Percentiles rank a stretch among this genome's conserved stretches.
phyloP scores from a whole-genome alignment of 2,329 filamentous ascomycete species.

The Hymenoscyphus repandus region DNA sequence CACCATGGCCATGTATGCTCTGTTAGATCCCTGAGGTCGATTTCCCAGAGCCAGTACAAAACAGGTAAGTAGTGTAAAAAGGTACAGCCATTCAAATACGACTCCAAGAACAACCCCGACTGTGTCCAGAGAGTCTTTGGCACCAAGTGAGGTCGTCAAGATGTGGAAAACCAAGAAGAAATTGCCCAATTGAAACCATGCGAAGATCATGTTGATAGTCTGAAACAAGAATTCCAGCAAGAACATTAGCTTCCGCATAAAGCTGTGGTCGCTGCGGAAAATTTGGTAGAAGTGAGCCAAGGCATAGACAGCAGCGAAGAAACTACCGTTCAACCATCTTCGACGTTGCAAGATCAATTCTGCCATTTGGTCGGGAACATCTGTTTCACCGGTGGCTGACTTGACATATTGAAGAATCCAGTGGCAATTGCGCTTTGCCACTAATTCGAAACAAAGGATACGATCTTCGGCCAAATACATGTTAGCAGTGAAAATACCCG shows the following conservation, averaged over 20 bases:
- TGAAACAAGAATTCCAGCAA: constrained; percentile 92
- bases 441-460: constrained; percentile 97
- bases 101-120: constrained; percentile 78
- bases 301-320: constrained; percentile 95
- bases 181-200: constrained; percentile 97
- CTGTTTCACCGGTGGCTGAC: constrained; percentile 91
- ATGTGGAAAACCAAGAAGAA: constrained; percentile 99
- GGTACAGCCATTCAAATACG: constrained; percentile 94
- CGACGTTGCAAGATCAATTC: constrained; percentile 94
- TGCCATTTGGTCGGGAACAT: constrained; percentile 89
- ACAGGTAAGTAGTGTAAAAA: constrained; percentile 84
- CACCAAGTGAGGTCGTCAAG: constrained; percentile 78
- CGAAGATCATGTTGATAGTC: constrained; percentile 94
- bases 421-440: constrained; percentile 93
- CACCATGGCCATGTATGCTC: constrained; percentile 95
- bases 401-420: constrained; percentile 99
- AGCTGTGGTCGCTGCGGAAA: constrained; percentile 85
- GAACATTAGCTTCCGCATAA: constrained; percentile 83
- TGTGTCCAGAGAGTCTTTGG: constrained; percentile 62
- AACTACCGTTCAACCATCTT: constrained; percentile 96
- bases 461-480: constrained; percentile 99
- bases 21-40: constrained; percentile 87
- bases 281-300: constrained; percentile 95
- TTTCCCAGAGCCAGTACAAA: constrained; percentile 95
- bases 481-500: constrained; percentile 96